Evolutionary conservation across 2,329 filamentous ascomycete species (phyloP), one percentile per base, ranked within the genome.

Genomic region (Curvularia verruculosa): DNA sequence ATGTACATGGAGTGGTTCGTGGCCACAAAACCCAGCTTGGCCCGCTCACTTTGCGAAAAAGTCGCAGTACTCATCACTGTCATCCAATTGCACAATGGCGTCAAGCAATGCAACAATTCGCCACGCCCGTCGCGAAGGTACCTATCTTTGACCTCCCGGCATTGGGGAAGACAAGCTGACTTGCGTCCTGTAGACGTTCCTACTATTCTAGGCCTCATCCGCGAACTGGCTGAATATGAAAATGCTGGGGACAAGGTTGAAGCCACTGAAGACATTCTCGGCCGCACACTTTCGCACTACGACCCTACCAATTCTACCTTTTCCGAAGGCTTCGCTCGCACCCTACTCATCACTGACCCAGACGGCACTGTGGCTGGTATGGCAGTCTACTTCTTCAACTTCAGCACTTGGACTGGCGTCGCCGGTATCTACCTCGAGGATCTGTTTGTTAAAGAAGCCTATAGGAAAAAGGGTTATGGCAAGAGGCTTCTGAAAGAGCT

Each of bases 381-480:
- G 85, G 92, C 92, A 1, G 79, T 97, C 39, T 97, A 92, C 80
- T 98, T 96, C 77, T 92, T 94, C 82, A 98, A 94, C 79, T 98
- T 96, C 79, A 92, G 88, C 71, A 97, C 94, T 0, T 98, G 95
- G 95, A 86, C 90, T 8, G 86, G 90, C n/a, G 85, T 85, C 44
- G 87, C 93, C 0, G 94, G 94, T 2, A 90, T 99, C 71, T 96
- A 96, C 76, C 87, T 98, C 36, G 94, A 98, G 76, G 94, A 98
- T 72, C 81, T 98, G n/a, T 96, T 89, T 70, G 91, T 99, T 39
- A 83, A 87, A 66, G 83, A 87, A 1, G 79, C 80, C 43, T 87
- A 89, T 67, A 83, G 95, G 3, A 88, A 88, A 31, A 85, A 85
- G 59, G 93, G 93, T 0, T 96, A 94, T 72, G 94, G 93, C 37